Evolutionary conservation across 1,139 yeast species (phyloP).

Genomic region (Candida sanyaensis): DNA sequence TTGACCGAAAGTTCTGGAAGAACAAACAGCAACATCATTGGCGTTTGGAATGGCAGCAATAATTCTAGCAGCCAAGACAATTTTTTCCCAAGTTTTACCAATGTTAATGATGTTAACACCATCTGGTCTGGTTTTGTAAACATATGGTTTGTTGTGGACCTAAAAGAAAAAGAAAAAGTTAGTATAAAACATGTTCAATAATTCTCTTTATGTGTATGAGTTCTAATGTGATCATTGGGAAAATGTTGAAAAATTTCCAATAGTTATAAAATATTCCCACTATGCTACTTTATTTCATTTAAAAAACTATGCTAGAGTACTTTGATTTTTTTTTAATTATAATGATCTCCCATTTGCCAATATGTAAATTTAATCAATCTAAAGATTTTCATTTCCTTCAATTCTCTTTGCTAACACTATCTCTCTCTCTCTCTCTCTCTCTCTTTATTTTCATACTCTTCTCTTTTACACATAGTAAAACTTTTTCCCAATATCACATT

Average conservation of each 20-base stretch:
- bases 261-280: too few species aligned
- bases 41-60: constrained; percentile 99
- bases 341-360: too few species aligned
- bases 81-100: constrained; percentile 99
- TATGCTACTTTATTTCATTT: too few species aligned
- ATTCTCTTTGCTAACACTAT: neutral
- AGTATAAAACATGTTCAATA: constrained; percentile 24
- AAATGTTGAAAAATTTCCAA: too few species aligned
- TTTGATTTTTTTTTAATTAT: too few species aligned
- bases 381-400: neutral
- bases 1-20: constrained; percentile 99
- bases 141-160: constrained; percentile 99
- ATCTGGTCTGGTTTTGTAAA: constrained; percentile 99
- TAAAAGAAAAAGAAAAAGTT: constrained; percentile 35
- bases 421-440: neutral
- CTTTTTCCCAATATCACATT: neutral
- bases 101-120: constrained; percentile 99
- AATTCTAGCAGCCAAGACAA: constrained; percentile 99
- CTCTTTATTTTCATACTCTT: neutral
- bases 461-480: neutral
- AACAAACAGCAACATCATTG: constrained; percentile 97
- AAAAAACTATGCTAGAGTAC: too few species aligned
- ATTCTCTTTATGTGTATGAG: neutral
- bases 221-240: neutral
- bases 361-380: too few species aligned